These are phyloP conservation scores for Hibiscus mutabilis DNA, from an alignment of 345 rosid genomes.

Conservation along the genomic window DNA sequence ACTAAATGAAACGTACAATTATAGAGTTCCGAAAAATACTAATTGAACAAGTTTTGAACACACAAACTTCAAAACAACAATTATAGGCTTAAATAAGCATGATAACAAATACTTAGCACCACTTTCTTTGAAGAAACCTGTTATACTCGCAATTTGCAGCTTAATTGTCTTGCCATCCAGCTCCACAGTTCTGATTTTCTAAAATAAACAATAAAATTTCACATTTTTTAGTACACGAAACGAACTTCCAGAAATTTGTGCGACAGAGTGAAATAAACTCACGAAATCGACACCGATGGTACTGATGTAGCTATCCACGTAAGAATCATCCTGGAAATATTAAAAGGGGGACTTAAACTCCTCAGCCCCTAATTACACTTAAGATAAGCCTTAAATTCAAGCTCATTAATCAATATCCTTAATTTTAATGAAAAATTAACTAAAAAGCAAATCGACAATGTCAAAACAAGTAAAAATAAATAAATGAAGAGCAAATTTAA, in stretches of 20 bases:
- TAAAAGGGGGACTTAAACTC: background rate
- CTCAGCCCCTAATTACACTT: constrained; percentile 1
- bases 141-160: constrained; percentile 59
- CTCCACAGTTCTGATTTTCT: constrained; percentile 84
- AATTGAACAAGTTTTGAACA: background rate
- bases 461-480: background rate
- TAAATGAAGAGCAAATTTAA: background rate
- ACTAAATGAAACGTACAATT: too few relatives aligned
- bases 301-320: constrained; percentile 78
- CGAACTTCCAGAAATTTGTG: background rate
- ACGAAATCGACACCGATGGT: constrained; percentile 89
- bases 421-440: background rate
- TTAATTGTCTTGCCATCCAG: constrained; percentile 71
- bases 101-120: background rate
- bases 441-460: background rate
- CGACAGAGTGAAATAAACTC: constrained; percentile 19
- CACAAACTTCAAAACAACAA: background rate
- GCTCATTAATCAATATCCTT: background rate
- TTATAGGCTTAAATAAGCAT: background rate
- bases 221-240: background rate
- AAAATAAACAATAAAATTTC: background rate
- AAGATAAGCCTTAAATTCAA: background rate
- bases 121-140: background rate
- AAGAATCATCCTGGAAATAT: constrained; percentile 66
- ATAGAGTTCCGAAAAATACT: background rate